Evolutionary conservation across 805 yeast species (phyloP).

Genomic region (Starmerella kuoi): DNA sequence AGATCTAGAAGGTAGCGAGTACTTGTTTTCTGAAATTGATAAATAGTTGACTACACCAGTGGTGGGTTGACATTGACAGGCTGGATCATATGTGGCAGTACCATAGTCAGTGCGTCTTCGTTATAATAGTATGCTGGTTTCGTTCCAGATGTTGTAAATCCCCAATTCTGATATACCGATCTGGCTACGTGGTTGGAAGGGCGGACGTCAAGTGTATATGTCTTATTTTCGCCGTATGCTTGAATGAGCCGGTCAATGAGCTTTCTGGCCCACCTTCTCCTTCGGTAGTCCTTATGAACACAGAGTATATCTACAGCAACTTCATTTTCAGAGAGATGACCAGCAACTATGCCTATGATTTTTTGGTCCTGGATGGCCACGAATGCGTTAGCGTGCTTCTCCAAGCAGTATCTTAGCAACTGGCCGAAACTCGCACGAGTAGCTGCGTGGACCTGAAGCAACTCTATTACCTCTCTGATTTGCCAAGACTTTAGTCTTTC

Average conservation of each 20-base stretch:
- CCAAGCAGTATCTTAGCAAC: constrained; percentile 11
- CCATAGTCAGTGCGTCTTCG: constrained; percentile 15
- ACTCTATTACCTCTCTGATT: background rate
- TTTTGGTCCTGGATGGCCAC: background rate
- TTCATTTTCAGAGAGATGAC: background rate
- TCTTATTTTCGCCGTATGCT: background rate
- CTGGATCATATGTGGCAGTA: too few species aligned
- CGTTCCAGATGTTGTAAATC: constrained; percentile 7
- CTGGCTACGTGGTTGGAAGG: constrained; percentile 11
- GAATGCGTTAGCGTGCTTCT: constrained; percentile 7
- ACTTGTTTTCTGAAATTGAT: too few species aligned
- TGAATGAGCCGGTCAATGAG: constrained; percentile 7
- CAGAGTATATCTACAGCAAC: constrained; percentile 12
- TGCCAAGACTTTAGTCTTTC: constrained; percentile 2
- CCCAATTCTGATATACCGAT: constrained; percentile 8
- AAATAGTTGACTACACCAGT: too few species aligned
- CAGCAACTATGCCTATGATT: constrained; percentile 12
- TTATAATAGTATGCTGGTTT: constrained; percentile 7
- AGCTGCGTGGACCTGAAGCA: constrained; percentile 4
- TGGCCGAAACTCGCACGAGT: constrained; percentile 3
- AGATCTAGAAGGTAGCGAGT: too few species aligned
- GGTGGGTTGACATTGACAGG: too few species aligned
- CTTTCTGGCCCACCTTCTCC: constrained; percentile 10
- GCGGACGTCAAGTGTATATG: constrained; percentile 13
- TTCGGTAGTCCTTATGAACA: constrained; percentile 9